Evolutionary conservation across 495 filamentous ascomycete species (phyloP).

Genomic region (Chaetomium tenue): DNA sequence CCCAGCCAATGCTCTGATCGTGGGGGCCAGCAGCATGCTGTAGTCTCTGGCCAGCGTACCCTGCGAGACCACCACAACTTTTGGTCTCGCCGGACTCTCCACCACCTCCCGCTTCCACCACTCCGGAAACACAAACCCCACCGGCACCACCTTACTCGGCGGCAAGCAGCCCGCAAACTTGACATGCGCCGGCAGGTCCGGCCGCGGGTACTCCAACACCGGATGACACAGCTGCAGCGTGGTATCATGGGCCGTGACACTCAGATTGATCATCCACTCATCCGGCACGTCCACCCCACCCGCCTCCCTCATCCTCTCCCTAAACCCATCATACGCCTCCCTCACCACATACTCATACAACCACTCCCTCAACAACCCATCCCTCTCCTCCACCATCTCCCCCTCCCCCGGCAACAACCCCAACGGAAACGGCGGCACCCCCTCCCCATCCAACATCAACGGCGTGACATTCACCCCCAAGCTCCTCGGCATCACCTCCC

Average conservation of each 20-base stretch:
- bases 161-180: conserved; percentile 38
- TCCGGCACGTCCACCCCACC: conserved; percentile 22
- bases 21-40: too few species aligned
- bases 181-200: conserved; percentile 32
- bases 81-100: background rate
- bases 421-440: conserved; percentile 25
- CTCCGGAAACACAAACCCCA: conserved; percentile 23
- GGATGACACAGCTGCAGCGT: conserved; percentile 41
- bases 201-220: conserved; percentile 33
- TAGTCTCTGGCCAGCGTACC: background rate
- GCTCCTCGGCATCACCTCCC: conserved; percentile 19
- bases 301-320: conserved; percentile 14
- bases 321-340: conserved; percentile 22
- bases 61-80: background rate
- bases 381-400: conserved; percentile 8
- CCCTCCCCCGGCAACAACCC: conserved; percentile 6
- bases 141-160: conserved; percentile 22
- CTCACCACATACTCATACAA: conserved; percentile 16
- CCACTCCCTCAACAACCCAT: conserved; percentile 20
- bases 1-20: conserved; percentile 25
- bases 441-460: conserved; percentile 26
- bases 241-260: conserved; percentile 30
- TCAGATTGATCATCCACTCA: conserved; percentile 28
- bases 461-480: conserved; percentile 32
- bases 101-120: conserved; percentile 35